These are phyloP conservation scores for Phytopythium ostracodes DNA, from an alignment of 352 stramenopile genomes.

Conservation along the genomic window DNA sequence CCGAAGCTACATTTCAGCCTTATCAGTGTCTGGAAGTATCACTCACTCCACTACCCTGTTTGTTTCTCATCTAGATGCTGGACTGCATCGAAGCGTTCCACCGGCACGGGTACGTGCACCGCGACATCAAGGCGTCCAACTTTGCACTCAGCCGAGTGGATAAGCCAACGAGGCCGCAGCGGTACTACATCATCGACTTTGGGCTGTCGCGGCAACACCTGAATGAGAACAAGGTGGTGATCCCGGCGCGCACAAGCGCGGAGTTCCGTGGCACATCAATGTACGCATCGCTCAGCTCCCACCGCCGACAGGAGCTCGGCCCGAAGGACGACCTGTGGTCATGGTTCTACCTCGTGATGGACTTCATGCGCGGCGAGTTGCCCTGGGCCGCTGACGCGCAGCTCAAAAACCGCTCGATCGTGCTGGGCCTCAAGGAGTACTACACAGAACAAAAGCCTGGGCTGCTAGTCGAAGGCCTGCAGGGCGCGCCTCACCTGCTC, in stretches of 20 bases:
- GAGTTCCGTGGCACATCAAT: conserved; percentile 88
- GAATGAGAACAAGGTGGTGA: conserved; percentile 52
- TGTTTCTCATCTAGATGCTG: conserved; percentile 47
- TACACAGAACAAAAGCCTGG: conserved; percentile 72
- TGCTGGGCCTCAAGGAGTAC: conserved; percentile 79
- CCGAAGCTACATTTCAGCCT: neutral
- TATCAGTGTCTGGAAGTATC: neutral
- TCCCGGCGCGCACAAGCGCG: conserved; percentile 52
- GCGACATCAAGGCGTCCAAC: conserved; percentile 89
- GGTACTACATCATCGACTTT: conserved; percentile 86
- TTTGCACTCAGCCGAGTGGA: conserved; percentile 59
- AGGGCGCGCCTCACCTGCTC: conserved; percentile 60
- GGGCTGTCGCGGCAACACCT: conserved; percentile 77
- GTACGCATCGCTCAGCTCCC: conserved; percentile 86
- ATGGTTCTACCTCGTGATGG: conserved; percentile 87
- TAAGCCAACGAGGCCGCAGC: conserved; percentile 40
- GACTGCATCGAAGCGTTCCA: conserved; percentile 87
- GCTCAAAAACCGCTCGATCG: conserved; percentile 78
- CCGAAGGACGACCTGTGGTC: conserved; percentile 88
- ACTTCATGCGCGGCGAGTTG: conserved; percentile 84
- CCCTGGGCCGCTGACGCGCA: conserved; percentile 80
- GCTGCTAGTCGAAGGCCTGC: conserved; percentile 69
- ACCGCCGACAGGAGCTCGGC: conserved; percentile 72
- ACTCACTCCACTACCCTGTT: neutral
- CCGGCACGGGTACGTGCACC: conserved; percentile 81